Base-by-base conservation (phyloP, 1,139 yeast genomes). In the Kodamaea plutei region DNA sequence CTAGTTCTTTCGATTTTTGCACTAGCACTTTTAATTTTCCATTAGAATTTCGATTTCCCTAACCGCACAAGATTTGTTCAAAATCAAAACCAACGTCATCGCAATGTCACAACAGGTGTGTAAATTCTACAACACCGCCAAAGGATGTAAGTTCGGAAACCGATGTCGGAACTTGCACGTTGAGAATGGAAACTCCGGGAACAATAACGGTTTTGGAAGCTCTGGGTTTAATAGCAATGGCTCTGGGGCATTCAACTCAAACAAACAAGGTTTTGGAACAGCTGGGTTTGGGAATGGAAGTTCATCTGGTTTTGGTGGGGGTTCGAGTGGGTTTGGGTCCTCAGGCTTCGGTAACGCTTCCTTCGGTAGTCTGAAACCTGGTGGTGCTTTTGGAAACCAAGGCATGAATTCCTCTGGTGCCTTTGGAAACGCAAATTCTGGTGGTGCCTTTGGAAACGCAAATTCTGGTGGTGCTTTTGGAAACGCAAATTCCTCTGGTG, bases 141-240 rank as follows among this genome's bases (percentile, higher is more conserved):
- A n/a, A 4, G 38, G 38, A 26, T 55, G 61, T 38, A 42, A 40
- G 28, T 41, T 32, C 34, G 61, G 60, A 4, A 45, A 38, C 28
- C 41, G 26, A 26, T 56, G 61, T 34, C 44, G 39, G 24, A 49
- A 45, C 33, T 35, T 42, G 15, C 60, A 55, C 36, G 36, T 28
- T 9, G 40, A 38, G 8, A 30, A 26, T 35, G 13, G 25, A 10
- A 25, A 35, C 13, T 24, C 27, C 17, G 27, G 27, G n/a, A 22
- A 25, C 21, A 6, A n/a, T n/a, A n/a, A n/a, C n/a, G 18, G 21
- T 17, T 8, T n/a, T n/a, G n/a, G n/a, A n/a, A n/a, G n/a, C n/a
- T n/a, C n/a, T n/a, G n/a, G n/a, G n/a, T n/a, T n/a, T n/a, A 8
- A 8, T 17, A 17, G n/a, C n/a, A n/a, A 8, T 18, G 17, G 13